Evolutionary conservation across 805 yeast genomes (phyloP), one percentile per base, ranked within the genome.

Genomic region (Wickerhamomyces sydowiorum): DNA sequence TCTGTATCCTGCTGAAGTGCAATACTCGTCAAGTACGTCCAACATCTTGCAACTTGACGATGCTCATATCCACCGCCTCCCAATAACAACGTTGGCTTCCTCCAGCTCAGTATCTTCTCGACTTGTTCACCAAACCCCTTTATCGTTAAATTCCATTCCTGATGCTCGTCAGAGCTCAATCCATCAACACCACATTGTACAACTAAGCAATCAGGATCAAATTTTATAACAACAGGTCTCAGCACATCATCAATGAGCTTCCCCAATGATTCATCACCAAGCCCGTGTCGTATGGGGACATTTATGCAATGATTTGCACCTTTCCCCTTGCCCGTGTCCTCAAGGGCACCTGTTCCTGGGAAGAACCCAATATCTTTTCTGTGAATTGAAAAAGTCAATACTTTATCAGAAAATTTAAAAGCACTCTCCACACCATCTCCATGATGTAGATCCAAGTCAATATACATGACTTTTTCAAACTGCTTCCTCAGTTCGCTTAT

Each of bases 31-130:
- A 67, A 40, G 45, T 58, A 67, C 0, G 70, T 57, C 54, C 86
- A 81, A 42, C 79, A 75, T 45, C 84, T 70, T 0, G 88, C 78
- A 21, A 77, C 70, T 45, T 82, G 80, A 3, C 67, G 56, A 46
- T 72, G 76, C 46, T 82, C 77, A 54, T 85, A 85, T 0, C 91
- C 93, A 3, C 93, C 93, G 2, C 93, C 93, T 1, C 91, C 91
- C 1, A 84, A 62, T 7, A 85, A 43, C 40, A 81, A 41, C 1
- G 67, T 56, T 0, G 79, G 78, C 36, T 18, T 57, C 34, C 39
- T 52, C 49, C 49, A 43, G 2, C 41, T 48, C 7, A 70, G 37
- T 17, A 73, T 19, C 12, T 50, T 29, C 21, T 46, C 5, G 5
- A 80, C 57, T 6, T 59, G 60, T 1, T 53, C 23, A 0, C 73